Evolutionary conservation across 257 asterid species (phyloP).

Genomic region (Nicotiana tabacum): DNA sequence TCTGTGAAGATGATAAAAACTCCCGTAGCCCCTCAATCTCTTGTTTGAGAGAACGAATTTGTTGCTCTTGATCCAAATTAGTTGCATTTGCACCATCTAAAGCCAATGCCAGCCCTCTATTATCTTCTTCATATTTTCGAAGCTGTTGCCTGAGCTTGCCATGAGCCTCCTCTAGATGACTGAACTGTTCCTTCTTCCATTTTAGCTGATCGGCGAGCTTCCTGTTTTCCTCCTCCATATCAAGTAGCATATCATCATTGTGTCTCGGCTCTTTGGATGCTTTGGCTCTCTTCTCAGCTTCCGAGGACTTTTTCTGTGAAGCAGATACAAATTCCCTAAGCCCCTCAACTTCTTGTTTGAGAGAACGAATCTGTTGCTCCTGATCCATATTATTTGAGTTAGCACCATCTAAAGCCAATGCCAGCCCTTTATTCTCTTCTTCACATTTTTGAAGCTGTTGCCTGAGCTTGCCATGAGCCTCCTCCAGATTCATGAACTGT

Average conservation of each 20-base stretch:
- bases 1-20: neutral
- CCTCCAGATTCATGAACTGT: conserved; percentile 72
- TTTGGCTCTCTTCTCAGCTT: conserved; percentile 26
- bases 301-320: conserved; percentile 16
- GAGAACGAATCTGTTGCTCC: conserved; percentile 6
- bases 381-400: neutral
- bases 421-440: conserved; percentile 24
- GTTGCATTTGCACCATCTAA: neutral
- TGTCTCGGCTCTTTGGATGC: conserved; percentile 27
- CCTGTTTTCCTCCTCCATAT: conserved; percentile 54
- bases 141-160: conserved; percentile 47
- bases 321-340: neutral
- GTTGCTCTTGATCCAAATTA: conserved; percentile 15
- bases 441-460: conserved; percentile 42
- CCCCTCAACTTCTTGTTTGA: conserved; percentile 16
- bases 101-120: neutral
- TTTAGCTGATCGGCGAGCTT: conserved; percentile 65
- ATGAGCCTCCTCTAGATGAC: conserved; percentile 76
- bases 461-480: conserved; percentile 67
- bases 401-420: neutral
- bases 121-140: conserved; percentile 50
- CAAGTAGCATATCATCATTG: conserved; percentile 46
- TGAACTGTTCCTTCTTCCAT: conserved; percentile 88
- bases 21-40: conserved; percentile 13
- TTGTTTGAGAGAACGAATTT: conserved; percentile 7